Conservation (phyloP, 2,329 filamentous ascomycete genomes). For the Dryadomyces sulphureus region DNA sequence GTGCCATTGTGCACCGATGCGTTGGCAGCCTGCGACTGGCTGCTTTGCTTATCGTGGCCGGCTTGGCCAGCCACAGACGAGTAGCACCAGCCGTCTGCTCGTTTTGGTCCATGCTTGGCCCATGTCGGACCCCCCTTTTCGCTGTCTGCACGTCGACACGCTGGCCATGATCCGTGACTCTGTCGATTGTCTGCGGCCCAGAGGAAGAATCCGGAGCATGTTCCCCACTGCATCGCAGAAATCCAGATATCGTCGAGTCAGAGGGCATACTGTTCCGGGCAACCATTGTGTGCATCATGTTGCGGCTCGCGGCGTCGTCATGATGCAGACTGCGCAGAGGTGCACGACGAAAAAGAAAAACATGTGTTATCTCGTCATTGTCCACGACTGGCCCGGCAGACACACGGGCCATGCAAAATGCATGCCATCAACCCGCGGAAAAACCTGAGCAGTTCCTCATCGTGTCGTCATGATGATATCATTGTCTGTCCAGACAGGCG, state of each 20-base stretch:
- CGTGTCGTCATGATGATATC: neutral
- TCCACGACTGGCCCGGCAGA: neutral
- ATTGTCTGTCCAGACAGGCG: neutral
- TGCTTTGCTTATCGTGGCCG: neutral
- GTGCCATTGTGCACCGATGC: neutral
- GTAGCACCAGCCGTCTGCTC: too few relatives aligned
- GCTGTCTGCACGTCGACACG: neutral
- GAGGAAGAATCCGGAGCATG: neutral
- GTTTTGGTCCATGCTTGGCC: too few relatives aligned
- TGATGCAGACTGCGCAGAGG: too few relatives aligned
- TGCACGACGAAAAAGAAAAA: too few relatives aligned
- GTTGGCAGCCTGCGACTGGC: slow-evolving; percentile 6
- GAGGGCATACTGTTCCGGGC: neutral
- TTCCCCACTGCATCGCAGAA: neutral
- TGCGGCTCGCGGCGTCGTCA: too few relatives aligned
- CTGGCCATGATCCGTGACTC: neutral
- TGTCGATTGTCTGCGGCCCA: neutral
- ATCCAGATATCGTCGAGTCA: neutral
- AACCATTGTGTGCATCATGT: neutral
- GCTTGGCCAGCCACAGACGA: neutral
- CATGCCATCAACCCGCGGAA: neutral
- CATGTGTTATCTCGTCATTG: neutral
- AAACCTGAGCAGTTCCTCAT: neutral
- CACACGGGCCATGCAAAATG: neutral
- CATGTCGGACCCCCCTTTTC: too few relatives aligned